Percentiles rank a stretch among this genome's conserved stretches.
These are phyloP conservation scores for Trichomonas vaginalis DNA, from an alignment of 208 protist genomes.

Conservation along the genomic window DNA sequence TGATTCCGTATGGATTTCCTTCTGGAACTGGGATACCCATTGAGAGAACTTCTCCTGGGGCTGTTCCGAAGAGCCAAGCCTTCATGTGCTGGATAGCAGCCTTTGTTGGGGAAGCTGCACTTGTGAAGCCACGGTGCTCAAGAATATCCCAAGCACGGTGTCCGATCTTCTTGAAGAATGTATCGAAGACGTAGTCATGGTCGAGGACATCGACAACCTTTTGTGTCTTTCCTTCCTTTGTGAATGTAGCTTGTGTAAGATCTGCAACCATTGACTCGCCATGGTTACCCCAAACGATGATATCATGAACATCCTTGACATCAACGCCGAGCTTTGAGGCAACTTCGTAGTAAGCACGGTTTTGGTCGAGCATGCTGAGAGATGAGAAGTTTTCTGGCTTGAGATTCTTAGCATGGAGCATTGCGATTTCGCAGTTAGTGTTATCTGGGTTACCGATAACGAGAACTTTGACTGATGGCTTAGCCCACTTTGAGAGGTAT, in stretches of 20 bases:
- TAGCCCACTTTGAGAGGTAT: neutral
- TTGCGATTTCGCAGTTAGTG: neutral
- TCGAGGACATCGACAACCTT: slow-evolving; percentile 45
- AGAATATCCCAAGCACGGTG: slow-evolving; percentile 68
- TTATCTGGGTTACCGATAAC: neutral
- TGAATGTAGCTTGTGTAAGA: slow-evolving; percentile 54
- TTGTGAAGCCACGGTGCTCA: slow-evolving; percentile 53
- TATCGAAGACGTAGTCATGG: slow-evolving; percentile 47
- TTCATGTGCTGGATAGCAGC: slow-evolving; percentile 49
- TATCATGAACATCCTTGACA: slow-evolving; percentile 54
- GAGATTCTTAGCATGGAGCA: slow-evolving; percentile 2
- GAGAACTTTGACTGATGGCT: neutral
- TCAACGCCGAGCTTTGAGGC: slow-evolving; percentile 42
- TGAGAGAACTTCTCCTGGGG: slow-evolving; percentile 47
- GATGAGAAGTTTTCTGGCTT: slow-evolving; percentile 67
- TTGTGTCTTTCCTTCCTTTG: slow-evolving; percentile 23
- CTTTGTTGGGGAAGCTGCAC: slow-evolving; percentile 69
- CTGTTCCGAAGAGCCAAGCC: slow-evolving; percentile 53
- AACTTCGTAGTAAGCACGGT: slow-evolving; percentile 64
- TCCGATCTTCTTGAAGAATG: slow-evolving; percentile 62
- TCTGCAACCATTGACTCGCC: slow-evolving; percentile 61
- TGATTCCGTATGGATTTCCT: slow-evolving; percentile 64
- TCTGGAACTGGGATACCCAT: slow-evolving; percentile 63
- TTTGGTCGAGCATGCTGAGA: slow-evolving; percentile 85
- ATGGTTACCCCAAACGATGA: slow-evolving; percentile 87